These are phyloP conservation scores for Hyphodiscus hymeniophilus DNA, from an alignment of 495 filamentous ascomycete species.

Conservation along the genomic window DNA sequence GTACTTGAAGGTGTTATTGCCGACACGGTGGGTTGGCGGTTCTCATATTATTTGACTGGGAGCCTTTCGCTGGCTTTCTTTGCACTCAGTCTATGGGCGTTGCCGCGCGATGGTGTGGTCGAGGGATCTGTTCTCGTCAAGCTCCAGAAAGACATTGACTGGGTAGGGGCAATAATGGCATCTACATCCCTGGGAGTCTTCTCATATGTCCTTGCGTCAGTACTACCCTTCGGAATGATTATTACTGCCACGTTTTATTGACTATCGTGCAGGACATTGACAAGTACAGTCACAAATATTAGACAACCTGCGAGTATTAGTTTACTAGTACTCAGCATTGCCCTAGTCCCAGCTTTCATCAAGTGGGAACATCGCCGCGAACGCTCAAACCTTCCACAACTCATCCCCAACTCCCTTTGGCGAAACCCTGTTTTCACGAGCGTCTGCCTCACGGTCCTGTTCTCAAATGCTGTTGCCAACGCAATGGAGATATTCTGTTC, in stretches of 20 bases:
- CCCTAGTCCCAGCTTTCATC: conserved; percentile 36
- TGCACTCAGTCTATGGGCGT: conserved; percentile 19
- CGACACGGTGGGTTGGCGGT: conserved; percentile 36
- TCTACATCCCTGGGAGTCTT: conserved; percentile 35
- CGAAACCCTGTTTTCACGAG: conserved; percentile 38
- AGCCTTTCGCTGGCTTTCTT: conserved; percentile 14
- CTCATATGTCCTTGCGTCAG: conserved; percentile 35
- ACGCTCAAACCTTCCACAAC: conserved; percentile 29
- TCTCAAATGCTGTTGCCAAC: conserved; percentile 41
- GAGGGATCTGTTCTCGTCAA: background rate
- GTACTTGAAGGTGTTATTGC: conserved; percentile 45
- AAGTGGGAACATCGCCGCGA: conserved; percentile 39
- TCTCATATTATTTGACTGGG: conserved; percentile 37
- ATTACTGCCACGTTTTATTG: too few relatives aligned
- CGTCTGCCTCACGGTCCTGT: conserved; percentile 42
- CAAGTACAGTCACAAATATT: conserved; percentile 20
- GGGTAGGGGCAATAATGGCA: conserved; percentile 37
- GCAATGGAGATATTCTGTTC: conserved; percentile 39
- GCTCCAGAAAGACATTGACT: conserved; percentile 35
- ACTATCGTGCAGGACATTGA: conserved; percentile 3
- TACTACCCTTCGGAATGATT: too few relatives aligned
- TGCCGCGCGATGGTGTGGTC: conserved; percentile 23
- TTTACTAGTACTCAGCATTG: conserved; percentile 29
- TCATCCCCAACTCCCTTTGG: conserved; percentile 51
- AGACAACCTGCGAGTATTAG: conserved; percentile 29